These are phyloP conservation scores for Seiridium cupressi DNA, from an alignment of 2,329 filamentous ascomycete species.

Conservation along the genomic window DNA sequence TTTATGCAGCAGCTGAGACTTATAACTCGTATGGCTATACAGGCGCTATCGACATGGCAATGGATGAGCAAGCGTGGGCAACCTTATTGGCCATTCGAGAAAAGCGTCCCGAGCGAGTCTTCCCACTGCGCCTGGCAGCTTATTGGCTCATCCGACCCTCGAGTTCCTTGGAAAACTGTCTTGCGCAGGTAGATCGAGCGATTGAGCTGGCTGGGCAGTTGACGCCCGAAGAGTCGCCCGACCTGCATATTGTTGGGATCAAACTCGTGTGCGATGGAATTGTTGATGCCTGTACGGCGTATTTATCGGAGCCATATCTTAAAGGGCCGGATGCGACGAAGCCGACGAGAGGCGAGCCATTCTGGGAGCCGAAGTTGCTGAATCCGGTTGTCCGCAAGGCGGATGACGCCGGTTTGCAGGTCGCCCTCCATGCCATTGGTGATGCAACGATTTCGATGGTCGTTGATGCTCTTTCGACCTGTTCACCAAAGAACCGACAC, in stretches of 20 bases:
- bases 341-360: constrained; percentile 39
- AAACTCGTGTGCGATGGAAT: constrained; percentile 64
- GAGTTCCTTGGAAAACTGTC: constrained; percentile 35
- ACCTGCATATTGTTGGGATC: constrained; percentile 50
- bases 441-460: constrained; percentile 56
- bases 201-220: constrained; percentile 37
- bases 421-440: constrained; percentile 62
- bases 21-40: constrained; percentile 54
- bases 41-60: constrained; percentile 58
- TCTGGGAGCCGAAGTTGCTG: constrained; percentile 52
- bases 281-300: constrained; percentile 61
- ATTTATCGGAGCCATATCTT: constrained; percentile 52
- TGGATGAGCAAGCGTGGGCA: constrained; percentile 57
- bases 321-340: constrained; percentile 28
- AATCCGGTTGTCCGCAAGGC: constrained; percentile 49
- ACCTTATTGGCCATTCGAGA: constrained; percentile 33
- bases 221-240: background rate
- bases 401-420: constrained; percentile 49
- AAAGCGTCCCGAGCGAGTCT: background rate
- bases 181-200: constrained; percentile 48
- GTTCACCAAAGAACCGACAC: constrained; percentile 45
- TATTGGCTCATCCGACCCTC: constrained; percentile 57
- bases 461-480: constrained; percentile 49
- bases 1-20: constrained; percentile 45
- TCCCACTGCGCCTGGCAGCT: constrained; percentile 45